Base-by-base conservation (phyloP, 2,329 filamentous ascomycete species). In the Ophiostoma australiae region DNA sequence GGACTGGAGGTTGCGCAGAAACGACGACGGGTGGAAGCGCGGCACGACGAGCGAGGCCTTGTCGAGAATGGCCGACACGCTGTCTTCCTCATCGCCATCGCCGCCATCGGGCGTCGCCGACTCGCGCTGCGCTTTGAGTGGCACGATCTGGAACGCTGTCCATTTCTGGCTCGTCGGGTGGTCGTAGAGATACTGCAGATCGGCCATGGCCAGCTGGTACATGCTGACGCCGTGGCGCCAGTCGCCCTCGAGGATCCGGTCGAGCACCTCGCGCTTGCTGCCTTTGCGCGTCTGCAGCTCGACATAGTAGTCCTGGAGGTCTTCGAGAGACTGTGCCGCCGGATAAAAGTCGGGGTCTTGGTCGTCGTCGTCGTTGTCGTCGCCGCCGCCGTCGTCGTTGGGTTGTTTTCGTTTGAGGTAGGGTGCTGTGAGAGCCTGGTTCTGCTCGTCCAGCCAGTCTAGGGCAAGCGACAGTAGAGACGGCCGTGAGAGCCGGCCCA, bases 21-120 rank as follows among this genome's bases (percentile, higher is more conserved):
- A 97, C 0, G 90, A 91, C 4, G 91, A 88, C 0, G 92, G 90
- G 76, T 96, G 91, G 76, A 95, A 92, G 20, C 90, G 88, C 13
- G 92, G 92, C 68, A 90, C 81, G 3, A 78, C 77, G 41, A 88
- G 78, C 7, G 83, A 82, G 73, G 81, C 78, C 67, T 80, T 79
- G 76, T 87, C 83, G 17, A 82, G 76, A 72, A 80, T 78, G 44
- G 82, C 37, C 82, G 63, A 31, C 1, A 66, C 63, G 4, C 67
- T 67, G 37, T 44, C 63, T 17, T 52, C 61, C 6, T 17, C 67
- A n/a, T 39, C 66, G 3, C 27, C 27, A 4, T 8, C 68, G 23
- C 33, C 65, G 44, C 10, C 80, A 41, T 74, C 76, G 70, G 79
- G 77, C 4, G 27, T 20, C 11, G 20, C 37, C n/a, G 20, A 8